Evolutionary conservation across 768 basidiomycete species (phyloP).

Genomic region (Serendipita sp.): DNA sequence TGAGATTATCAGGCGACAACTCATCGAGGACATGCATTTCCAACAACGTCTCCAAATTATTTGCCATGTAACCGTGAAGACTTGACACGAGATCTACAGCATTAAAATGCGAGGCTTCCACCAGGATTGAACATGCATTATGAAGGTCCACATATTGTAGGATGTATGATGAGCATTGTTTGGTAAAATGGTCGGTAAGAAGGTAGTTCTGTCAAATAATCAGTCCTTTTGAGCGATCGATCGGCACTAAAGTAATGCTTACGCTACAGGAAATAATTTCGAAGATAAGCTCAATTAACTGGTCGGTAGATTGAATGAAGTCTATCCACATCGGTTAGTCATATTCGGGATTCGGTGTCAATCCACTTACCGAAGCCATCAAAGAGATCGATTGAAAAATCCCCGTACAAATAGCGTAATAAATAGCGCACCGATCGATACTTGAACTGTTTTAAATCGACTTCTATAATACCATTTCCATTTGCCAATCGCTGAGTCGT

Average conservation of each 20-base stretch:
- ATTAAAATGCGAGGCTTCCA: conserved; percentile 67
- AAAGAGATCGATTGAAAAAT: conserved; percentile 51
- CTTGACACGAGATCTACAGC: conserved; percentile 49
- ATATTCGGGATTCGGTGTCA: background rate
- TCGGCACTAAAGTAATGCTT: conserved; percentile 17
- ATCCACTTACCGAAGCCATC: conserved; percentile 40
- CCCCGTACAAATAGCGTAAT: conserved; percentile 61
- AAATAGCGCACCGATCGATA: conserved; percentile 67
- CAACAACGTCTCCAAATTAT: conserved; percentile 75
- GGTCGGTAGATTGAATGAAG: conserved; percentile 47
- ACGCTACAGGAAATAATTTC: conserved; percentile 76
- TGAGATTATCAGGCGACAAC: conserved; percentile 45
- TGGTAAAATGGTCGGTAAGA: conserved; percentile 67
- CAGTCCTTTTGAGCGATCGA: background rate
- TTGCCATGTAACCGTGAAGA: conserved; percentile 62
- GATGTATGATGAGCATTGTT: conserved; percentile 66
- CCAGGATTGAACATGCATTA: conserved; percentile 66
- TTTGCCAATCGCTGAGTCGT: conserved; percentile 40
- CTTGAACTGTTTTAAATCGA: conserved; percentile 55
- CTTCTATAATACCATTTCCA: conserved; percentile 33
- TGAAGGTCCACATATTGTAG: conserved; percentile 46
- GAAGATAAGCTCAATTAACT: conserved; percentile 73
- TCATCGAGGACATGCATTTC: conserved; percentile 69
- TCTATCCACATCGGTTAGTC: conserved; percentile 24
- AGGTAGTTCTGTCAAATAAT: conserved; percentile 52